Conservation (phyloP, 1,284 basidiomycete species). For the Cryptococcus sp. region DNA sequence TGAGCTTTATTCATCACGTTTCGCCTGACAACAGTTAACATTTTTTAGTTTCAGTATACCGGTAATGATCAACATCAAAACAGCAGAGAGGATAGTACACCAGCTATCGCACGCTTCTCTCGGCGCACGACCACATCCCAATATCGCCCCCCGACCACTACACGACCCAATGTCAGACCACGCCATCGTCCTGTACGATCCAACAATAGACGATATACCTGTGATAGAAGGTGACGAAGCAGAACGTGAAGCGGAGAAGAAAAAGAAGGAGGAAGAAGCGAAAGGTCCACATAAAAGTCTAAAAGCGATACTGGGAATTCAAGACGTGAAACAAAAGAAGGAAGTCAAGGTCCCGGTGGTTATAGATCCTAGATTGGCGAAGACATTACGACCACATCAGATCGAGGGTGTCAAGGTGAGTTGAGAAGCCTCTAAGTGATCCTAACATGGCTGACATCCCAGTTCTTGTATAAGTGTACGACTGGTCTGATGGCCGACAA, state of each 20-base stretch:
- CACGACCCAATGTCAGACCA: slow-evolving; percentile 97
- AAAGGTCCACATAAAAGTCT: slow-evolving; percentile 81
- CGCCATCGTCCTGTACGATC: slow-evolving; percentile 95
- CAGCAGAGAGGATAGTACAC: slow-evolving; percentile 58
- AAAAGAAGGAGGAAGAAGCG: slow-evolving; percentile 61
- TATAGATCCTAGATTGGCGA: slow-evolving; percentile 81
- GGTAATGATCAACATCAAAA: slow-evolving; percentile 78
- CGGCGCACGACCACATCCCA: slow-evolving; percentile 76
- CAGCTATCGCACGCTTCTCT: slow-evolving; percentile 69
- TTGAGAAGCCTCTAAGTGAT: slow-evolving; percentile 7
- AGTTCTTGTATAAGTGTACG: slow-evolving; percentile 90
- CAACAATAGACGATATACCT: slow-evolving; percentile 87
- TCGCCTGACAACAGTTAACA: background rate
- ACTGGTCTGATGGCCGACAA: slow-evolving; percentile 89
- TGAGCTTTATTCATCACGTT: slow-evolving; percentile 33
- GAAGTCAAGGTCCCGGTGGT: slow-evolving; percentile 88
- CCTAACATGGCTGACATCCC: slow-evolving; percentile 8
- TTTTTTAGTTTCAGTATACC: slow-evolving; percentile 72
- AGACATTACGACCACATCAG: slow-evolving; percentile 92
- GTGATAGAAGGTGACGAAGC: slow-evolving; percentile 59
- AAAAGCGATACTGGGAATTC: slow-evolving; percentile 70
- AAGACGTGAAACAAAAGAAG: slow-evolving; percentile 61
- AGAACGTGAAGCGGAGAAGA: slow-evolving; percentile 59
- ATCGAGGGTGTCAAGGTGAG: slow-evolving; percentile 93
- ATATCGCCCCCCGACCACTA: slow-evolving; percentile 81